These are phyloP conservation scores for cucumber (Cucumis sativus) DNA, from an alignment of 306 rosid species.

Conservation along the genomic window DNA sequence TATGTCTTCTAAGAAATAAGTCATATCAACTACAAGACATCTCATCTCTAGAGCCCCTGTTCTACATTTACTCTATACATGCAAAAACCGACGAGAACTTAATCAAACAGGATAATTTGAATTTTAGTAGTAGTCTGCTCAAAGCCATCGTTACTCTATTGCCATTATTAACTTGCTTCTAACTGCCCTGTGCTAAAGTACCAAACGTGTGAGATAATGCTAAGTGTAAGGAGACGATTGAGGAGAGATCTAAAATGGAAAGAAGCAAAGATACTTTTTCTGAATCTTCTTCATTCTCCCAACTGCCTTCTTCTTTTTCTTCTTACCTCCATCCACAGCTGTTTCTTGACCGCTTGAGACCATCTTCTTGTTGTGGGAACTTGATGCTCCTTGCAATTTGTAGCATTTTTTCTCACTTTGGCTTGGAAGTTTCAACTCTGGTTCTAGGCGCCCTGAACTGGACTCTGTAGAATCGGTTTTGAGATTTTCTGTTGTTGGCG, in stretches of 20 bases:
- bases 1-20: background rate
- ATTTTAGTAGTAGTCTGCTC: too few species aligned
- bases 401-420: background rate
- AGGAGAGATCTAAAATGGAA: constrained; percentile 15
- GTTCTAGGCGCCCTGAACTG: background rate
- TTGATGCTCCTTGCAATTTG: constrained; percentile 11
- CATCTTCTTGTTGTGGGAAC: background rate
- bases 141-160: background rate
- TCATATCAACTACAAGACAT: background rate
- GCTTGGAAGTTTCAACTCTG: background rate
- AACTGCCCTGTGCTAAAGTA: background rate
- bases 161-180: background rate
- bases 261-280: constrained; percentile 25
- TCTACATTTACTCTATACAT: background rate
- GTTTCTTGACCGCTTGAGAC: background rate
- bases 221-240: background rate
- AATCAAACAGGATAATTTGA: background rate
- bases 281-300: constrained; percentile 11
- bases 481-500: background rate
- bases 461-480: background rate
- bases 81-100: background rate
- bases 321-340: constrained; percentile 1
- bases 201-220: background rate
- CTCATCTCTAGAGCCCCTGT: background rate
- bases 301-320: background rate